Evolutionary conservation across 768 basidiomycete species (phyloP), one percentile per base, ranked within the genome.

Genomic region (Russula earlei): DNA sequence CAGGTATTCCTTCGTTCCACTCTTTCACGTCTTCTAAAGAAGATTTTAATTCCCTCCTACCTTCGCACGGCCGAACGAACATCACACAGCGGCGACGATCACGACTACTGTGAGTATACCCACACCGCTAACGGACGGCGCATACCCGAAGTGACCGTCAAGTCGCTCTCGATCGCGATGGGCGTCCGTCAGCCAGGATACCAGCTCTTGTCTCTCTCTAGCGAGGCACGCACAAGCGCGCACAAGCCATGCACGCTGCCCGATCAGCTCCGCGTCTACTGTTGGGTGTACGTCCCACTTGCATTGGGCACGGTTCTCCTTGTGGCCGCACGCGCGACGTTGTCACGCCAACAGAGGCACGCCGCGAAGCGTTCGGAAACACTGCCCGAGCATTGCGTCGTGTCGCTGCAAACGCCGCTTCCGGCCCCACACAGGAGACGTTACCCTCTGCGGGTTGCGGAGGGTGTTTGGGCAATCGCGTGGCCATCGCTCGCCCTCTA

Each of bases 41-140:
- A 31, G 1, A 1, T 12, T 36, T 9, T 36, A 36, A 12, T 36
- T 1, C n/a, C 31, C 40, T 11, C 24, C 9, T 20, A 12, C n/a
- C n/a, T n/a, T n/a, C n/a, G n/a, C n/a, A 31, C 7, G 17, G 20
- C 17, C 52, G n/a, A 20, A 52, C n/a, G 14, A 24, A 52, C 45
- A 15, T 37, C 42, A 19, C 9, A 45, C 56, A 91, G 89, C 62
- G 95, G 91, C 5, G 92, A 97, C 68, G 93, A 97, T 65, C 93
- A 96, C 67, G 95, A 97, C 64, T 91, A 94, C 61, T 98, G 95
- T 69, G 89, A 89, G 72, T 81, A 3, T 31, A 31, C 10, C 29
- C 29, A 31, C 29, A 10, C 29, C 10, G 29, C 29, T 31, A 5
- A 31, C 29, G 29, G 10, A 31, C 29, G 29, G 10, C 29, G 29